A percentile compares a stretch with the other conserved stretches of the same genome.
These are phyloP conservation scores for Annona squamosa DNA, from an alignment of 164 flowering plant species.

Conservation along the genomic window DNA sequence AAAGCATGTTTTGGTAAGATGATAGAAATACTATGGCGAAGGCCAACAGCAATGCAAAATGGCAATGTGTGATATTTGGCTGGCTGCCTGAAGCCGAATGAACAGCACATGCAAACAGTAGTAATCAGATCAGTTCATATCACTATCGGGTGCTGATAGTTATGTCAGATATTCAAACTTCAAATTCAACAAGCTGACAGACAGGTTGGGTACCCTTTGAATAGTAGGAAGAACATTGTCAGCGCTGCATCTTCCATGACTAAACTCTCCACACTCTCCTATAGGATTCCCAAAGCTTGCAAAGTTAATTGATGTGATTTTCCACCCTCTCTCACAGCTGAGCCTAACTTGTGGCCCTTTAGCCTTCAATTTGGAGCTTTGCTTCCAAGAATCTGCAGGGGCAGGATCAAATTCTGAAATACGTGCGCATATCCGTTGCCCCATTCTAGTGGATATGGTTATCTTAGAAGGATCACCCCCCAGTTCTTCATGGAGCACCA, in stretches of 20 bases:
- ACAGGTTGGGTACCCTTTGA: constrained; percentile 26
- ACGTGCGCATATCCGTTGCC: constrained; percentile 38
- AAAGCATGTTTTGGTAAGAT: constrained; percentile 6
- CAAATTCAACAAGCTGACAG: not conserved
- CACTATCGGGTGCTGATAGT: not conserved
- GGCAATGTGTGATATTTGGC: not conserved
- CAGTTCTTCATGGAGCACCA: constrained; percentile 53
- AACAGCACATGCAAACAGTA: not conserved
- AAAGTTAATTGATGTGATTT: constrained; percentile 36
- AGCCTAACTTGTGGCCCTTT: constrained; percentile 34
- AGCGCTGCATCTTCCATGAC: constrained; percentile 38
- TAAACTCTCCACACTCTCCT: constrained; percentile 47
- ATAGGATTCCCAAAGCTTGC: constrained; percentile 55
- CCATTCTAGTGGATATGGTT: constrained; percentile 26
- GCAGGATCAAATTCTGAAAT: constrained; percentile 47
- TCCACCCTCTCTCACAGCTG: constrained; percentile 41
- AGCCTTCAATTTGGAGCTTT: constrained; percentile 14
- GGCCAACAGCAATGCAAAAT: not conserved
- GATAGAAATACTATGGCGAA: not conserved
- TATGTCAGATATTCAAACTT: not conserved
- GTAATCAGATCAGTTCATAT: not conserved
- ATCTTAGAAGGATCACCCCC: constrained; percentile 62
- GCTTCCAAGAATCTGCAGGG: constrained; percentile 37
- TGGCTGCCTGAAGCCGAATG: not conserved
- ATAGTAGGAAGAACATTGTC: constrained; percentile 21